Evolutionary conservation across 495 filamentous ascomycete genomes (phyloP), one percentile per base, ranked within the genome.

Genomic region (Trichoderma parareesei): DNA sequence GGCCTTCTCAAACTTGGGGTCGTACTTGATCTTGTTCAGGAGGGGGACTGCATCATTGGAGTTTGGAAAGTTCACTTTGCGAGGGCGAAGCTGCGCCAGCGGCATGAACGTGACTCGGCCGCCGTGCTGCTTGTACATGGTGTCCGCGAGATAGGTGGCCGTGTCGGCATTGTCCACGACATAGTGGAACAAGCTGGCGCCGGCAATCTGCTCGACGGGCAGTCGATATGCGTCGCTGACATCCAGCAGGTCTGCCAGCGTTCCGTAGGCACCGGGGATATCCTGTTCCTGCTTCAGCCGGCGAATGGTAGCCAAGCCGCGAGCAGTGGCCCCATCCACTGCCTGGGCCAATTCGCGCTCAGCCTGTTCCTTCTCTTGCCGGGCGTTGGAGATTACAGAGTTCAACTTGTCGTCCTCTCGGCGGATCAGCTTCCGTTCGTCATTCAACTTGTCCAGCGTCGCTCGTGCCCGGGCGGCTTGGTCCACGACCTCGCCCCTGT

Each of bases 51-150:
- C 92, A 75, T 98, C 95, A 60, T 85, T 88, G 2, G 92, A 89
- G 60, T 88, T 87, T 5, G 94, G 95, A 69, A 96, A 84, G 66
- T 92, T 92, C 33, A 81, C 73, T 5, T 83, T 78, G 65, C 83
- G 86, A 2, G 86, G 82, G 48, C 84, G 84, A 44, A 98, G 77
- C 27, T 90, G 86, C 62, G 91, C 92, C 10, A 99, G 79, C 1
- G 94, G 94, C 86, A 99, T 92, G 69, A 96, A 97, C 2, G 95
- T 98, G 38, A 98, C 82, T 69, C 94, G 86, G n/a, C 94, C 94
- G 18, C 88, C 85, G 64, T 84, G 88, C 64, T 88, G 85, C 63
- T 89, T 90, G 71, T 92, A 86, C 27, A 99, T 79, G 14, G 88
- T 82, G 69, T 93, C 89, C 14, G 92, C 81, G 16, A 96, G 86